Evolutionary conservation across 192 early-diverging fungal species (phyloP).

Genomic region (Podila epicladia): DNA sequence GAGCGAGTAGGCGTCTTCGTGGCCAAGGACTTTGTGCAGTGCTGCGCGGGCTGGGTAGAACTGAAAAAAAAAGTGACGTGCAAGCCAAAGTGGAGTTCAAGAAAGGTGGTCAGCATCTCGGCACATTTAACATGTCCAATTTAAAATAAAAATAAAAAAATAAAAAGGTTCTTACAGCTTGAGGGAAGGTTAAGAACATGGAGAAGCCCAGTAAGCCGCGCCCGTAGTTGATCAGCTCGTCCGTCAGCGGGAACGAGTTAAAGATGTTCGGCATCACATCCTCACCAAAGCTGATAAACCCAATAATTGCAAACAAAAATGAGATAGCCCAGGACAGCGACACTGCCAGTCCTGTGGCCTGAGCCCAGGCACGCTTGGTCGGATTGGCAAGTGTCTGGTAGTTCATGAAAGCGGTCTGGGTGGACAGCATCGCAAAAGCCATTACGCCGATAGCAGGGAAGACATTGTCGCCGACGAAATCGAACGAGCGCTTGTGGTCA

Average conservation of each 20-base stretch:
- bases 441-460: constrained; percentile 72
- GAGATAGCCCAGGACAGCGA: constrained; percentile 60
- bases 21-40: constrained; percentile 56
- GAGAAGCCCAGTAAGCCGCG: constrained; percentile 68
- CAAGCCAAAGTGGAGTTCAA: background rate
- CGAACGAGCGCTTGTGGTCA: constrained; percentile 61
- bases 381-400: constrained; percentile 61
- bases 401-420: constrained; percentile 68
- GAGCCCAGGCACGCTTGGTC: constrained; percentile 57
- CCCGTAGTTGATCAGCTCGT: constrained; percentile 67
- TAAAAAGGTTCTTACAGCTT: constrained; percentile 26
- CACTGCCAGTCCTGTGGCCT: constrained; percentile 59
- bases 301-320: constrained; percentile 66
- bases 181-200: constrained; percentile 68
- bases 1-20: constrained; percentile 35
- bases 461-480: constrained; percentile 65
- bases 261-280: constrained; percentile 71
- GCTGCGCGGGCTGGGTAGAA: constrained; percentile 60
- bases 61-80: constrained; percentile 6
- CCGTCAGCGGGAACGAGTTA: constrained; percentile 69
- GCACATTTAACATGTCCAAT: background rate
- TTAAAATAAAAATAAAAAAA: constrained; percentile 5
- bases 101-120: background rate
- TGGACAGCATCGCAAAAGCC: constrained; percentile 72
- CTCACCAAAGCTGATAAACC: constrained; percentile 69